Evolutionary conservation across 805 yeast species (phyloP), one percentile per base, ranked within the genome.

Genomic region (Gaillardinia entomophila): DNA sequence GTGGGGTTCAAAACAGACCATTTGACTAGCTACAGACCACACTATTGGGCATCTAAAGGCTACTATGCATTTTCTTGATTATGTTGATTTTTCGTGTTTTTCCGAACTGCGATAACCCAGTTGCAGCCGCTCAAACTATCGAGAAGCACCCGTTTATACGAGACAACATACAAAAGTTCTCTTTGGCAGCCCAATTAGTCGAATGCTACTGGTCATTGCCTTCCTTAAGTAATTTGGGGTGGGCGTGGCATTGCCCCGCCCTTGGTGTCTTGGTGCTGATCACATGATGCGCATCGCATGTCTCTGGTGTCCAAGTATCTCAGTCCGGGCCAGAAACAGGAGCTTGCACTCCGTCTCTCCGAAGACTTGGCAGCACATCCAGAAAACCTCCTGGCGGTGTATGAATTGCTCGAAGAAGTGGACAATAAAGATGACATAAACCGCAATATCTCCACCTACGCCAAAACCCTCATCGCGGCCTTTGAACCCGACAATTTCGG

Each of bases 371-470:
- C 29, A 3, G 36, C 35, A 14, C 30, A 38, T 14, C 35, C 41
- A 3, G 54, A 45, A 3, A 43, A 45, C 26, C 32, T 51, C 3
- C 33, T 26, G 4, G 45, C 49, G 11, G 45, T 60, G 24, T 47
- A 49, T 39, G 64, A 59, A 17, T 37, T 59, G 7, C 32, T 57
- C 12, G 51, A 48, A 12, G 51, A 40, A 6, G 41, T 52, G 13
- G 49, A 51, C 26, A 31, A 34, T 3, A 35, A 33, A 4, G 18
- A n/a, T n/a, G 25, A 25, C 3, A 28, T 27, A 12, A 23, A 26
- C 6, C n/a, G n/a, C n/a, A n/a, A n/a, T n/a, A n/a, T n/a, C n/a
- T n/a, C n/a, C n/a, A n/a, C n/a, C n/a, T n/a, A n/a, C n/a, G n/a
- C n/a, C n/a, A n/a, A n/a, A n/a, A n/a, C n/a, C n/a, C n/a, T n/a